Evolutionary conservation across 768 basidiomycete species (phyloP).

Genomic region (Russula sp.): DNA sequence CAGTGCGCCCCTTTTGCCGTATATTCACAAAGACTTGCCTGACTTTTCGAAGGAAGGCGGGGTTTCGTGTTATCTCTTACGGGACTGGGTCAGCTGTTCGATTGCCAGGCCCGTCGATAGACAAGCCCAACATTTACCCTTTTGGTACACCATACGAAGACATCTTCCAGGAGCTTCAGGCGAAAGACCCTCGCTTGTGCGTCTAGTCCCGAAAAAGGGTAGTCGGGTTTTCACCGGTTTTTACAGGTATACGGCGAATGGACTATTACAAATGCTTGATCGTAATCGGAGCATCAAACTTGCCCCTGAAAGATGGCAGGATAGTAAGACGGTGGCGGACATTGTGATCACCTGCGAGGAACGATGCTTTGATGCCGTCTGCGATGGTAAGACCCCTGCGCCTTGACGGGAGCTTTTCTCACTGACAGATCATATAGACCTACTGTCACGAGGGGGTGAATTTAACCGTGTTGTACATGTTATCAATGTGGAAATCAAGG

Average conservation of each 20-base stretch:
- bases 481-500: constrained; percentile 97
- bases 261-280: constrained; percentile 92
- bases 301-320: constrained; percentile 97
- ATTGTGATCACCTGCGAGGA: constrained; percentile 99
- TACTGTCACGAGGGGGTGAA: constrained; percentile 83
- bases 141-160: constrained; percentile 97
- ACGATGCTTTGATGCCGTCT: constrained; percentile 96
- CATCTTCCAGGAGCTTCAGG: constrained; percentile 85
- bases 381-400: constrained; percentile 66
- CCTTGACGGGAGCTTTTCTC: constrained; percentile 16
- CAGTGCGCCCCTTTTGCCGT: constrained; percentile 48
- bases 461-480: constrained; percentile 91
- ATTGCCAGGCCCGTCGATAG: constrained; percentile 90
- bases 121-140: constrained; percentile 94
- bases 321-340: constrained; percentile 82
- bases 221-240: neutral
- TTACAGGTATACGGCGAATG: constrained; percentile 84
- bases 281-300: constrained; percentile 86
- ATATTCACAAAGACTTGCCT: neutral
- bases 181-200: constrained; percentile 80
- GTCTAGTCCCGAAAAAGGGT: constrained; percentile 27
- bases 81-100: constrained; percentile 98
- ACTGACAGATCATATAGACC: constrained; percentile 45
- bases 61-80: constrained; percentile 85
- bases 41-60: constrained; percentile 63